Conservation (phyloP, 2,329 filamentous ascomycete species). For the Paecilomyces dactylethromorphus region DNA sequence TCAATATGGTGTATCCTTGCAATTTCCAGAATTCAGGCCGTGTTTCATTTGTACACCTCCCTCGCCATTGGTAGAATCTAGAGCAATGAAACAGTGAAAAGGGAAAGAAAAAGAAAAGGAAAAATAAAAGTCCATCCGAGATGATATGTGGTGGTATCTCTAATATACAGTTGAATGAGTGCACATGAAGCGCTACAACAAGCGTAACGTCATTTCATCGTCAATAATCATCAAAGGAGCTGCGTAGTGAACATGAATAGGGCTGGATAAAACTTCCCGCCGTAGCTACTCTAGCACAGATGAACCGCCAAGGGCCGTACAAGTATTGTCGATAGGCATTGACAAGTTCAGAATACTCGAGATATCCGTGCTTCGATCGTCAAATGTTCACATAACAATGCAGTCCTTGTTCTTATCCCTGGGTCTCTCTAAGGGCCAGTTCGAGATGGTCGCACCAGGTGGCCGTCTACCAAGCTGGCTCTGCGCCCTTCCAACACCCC, state of each 20-base stretch:
- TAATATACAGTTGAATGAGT: neutral
- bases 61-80: neutral
- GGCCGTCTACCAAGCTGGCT: constrained; percentile 10
- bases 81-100: neutral
- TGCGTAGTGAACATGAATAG: neutral
- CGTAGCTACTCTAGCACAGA: neutral
- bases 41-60: neutral
- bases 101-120: neutral
- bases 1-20: neutral
- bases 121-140: neutral
- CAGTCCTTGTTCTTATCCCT: constrained; percentile 36
- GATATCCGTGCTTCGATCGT: neutral
- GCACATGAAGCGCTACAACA: neutral
- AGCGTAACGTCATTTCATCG: neutral
- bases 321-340: neutral
- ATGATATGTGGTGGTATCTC: neutral
- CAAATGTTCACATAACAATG: constrained; percentile 33
- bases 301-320: neutral
- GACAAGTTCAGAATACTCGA: neutral
- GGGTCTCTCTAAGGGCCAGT: constrained; percentile 12
- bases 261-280: neutral
- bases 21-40: neutral
- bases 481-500: constrained; percentile 7
- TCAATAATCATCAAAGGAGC: neutral
- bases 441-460: constrained; percentile 7